Percentiles rank a stretch among this genome's conserved stretches.
Evolutionary conservation across 148 eudicot genomes (phyloP).

Genomic region (Cornus florida): DNA sequence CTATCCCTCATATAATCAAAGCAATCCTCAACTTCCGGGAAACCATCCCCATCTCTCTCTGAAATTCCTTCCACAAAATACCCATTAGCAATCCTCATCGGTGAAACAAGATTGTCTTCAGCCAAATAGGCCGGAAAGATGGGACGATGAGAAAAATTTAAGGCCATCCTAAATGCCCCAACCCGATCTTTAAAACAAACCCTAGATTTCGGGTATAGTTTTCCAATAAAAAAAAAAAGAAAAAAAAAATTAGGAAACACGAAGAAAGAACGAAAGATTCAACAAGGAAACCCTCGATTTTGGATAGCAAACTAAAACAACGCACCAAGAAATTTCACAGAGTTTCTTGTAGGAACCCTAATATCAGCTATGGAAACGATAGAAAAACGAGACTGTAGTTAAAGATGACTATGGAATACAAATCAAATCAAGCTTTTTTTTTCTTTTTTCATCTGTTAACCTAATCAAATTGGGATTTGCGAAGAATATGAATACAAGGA

Average conservation of each 20-base stretch:
- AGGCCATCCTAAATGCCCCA: slow-evolving; percentile 42
- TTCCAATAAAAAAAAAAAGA: background rate
- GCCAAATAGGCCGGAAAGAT: slow-evolving; percentile 41
- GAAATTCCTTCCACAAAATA: too few species aligned
- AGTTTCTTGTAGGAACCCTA: slow-evolving; percentile 31
- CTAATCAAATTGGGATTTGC: slow-evolving; percentile 19
- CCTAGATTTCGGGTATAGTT: slow-evolving; percentile 9
- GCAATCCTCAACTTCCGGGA: slow-evolving; percentile 26
- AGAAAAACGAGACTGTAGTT: too few species aligned
- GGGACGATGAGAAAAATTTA: slow-evolving; percentile 59
- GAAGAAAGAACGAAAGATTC: slow-evolving; percentile 1
- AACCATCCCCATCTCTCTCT: background rate
- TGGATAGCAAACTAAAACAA: slow-evolving; percentile 54
- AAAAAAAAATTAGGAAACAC: too few species aligned
- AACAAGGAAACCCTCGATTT: slow-evolving; percentile 64
- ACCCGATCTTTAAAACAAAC: background rate
- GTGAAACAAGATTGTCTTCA: slow-evolving; percentile 45
- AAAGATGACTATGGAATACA: slow-evolving; percentile 3
- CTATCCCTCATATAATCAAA: slow-evolving; percentile 40
- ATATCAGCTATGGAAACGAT: slow-evolving; percentile 7
- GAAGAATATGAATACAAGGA: slow-evolving; percentile 3
- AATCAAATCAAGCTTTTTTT: slow-evolving; percentile 10
- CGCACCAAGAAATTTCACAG: slow-evolving; percentile 65
- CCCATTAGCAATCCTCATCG: slow-evolving; percentile 8
- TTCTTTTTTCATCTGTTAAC: background rate